Conservation (phyloP, 176 grass and related monocot species). For the Zoysia pacifica region DNA sequence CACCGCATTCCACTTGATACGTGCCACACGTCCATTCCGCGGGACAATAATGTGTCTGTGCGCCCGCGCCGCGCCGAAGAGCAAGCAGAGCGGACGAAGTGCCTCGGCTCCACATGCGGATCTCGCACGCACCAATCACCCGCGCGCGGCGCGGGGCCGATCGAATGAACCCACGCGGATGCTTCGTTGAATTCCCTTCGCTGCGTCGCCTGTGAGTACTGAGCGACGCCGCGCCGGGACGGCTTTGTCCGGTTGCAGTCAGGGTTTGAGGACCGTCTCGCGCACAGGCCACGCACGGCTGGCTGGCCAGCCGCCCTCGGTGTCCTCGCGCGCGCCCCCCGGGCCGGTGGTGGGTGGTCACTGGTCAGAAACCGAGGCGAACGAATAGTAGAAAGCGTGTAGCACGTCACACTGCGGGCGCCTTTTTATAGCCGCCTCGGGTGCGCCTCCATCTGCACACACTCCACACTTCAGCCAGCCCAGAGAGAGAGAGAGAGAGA, state of each 20-base stretch:
- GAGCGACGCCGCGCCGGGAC: not conserved
- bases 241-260: slow-evolving; percentile 31
- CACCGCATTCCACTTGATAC: not conserved
- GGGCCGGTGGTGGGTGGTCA: slow-evolving; percentile 2
- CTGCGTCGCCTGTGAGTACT: too few species aligned
- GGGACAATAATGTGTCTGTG: not conserved
- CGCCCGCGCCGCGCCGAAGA: not conserved
- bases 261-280: not conserved
- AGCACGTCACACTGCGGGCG: slow-evolving; percentile 24
- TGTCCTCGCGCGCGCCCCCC: slow-evolving; percentile 5
- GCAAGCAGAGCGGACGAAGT: slow-evolving; percentile 14
- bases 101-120: slow-evolving; percentile 31
- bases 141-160: not conserved
- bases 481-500: not conserved
- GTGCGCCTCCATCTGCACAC: slow-evolving; percentile 36
- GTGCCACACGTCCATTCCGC: not conserved
- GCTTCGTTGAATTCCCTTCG: not conserved
- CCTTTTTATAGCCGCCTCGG: slow-evolving; percentile 52
- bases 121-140: slow-evolving; percentile 31
- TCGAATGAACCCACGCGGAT: not conserved
- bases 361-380: not conserved
- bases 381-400: not conserved
- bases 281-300: slow-evolving; percentile 7
- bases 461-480: slow-evolving; percentile 6
- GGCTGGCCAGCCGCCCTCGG: slow-evolving; percentile 7